Evolutionary conservation across 495 filamentous ascomycete species (phyloP).

Genomic region (Penicillium riverlandense): DNA sequence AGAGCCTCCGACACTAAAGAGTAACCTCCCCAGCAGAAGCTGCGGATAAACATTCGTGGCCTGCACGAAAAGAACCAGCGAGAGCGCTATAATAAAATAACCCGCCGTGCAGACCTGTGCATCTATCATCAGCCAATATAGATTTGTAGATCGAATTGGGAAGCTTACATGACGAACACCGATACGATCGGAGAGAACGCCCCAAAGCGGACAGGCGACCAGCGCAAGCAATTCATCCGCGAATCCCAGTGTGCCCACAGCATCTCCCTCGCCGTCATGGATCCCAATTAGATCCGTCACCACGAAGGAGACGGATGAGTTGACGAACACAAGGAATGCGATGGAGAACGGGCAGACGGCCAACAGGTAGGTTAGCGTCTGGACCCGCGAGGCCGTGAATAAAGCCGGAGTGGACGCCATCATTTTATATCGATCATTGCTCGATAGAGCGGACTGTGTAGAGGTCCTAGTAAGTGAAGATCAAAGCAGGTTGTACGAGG

Average conservation of each 20-base stretch:
- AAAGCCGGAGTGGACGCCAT: slow-evolving; percentile 31
- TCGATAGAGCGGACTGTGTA: background rate
- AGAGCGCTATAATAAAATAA: slow-evolving; percentile 69
- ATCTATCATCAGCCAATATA: background rate
- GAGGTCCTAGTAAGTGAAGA: background rate
- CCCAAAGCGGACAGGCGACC: slow-evolving; percentile 87
- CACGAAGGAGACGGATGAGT: slow-evolving; percentile 87
- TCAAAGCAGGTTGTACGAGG: background rate
- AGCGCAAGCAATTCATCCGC: slow-evolving; percentile 90
- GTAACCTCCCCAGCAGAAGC: slow-evolving; percentile 72
- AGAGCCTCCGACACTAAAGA: slow-evolving; percentile 86
- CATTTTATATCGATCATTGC: slow-evolving; percentile 13
- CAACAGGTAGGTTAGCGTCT: slow-evolving; percentile 78
- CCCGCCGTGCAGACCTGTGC: slow-evolving; percentile 67
- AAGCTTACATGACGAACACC: slow-evolving; percentile 63
- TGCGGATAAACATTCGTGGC: slow-evolving; percentile 84
- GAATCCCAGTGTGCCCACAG: slow-evolving; percentile 91
- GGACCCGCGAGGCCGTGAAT: slow-evolving; percentile 60
- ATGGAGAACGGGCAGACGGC: slow-evolving; percentile 93
- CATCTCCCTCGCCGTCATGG: slow-evolving; percentile 70
- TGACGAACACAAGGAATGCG: slow-evolving; percentile 95
- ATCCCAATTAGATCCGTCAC: slow-evolving; percentile 84
- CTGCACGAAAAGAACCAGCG: slow-evolving; percentile 76
- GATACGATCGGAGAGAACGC: slow-evolving; percentile 78
- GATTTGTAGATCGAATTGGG: background rate